Evolutionary conservation across 2,329 filamentous ascomycete species (phyloP), one percentile per base, ranked within the genome.

Genomic region (Pestalotiopsis sp.): DNA sequence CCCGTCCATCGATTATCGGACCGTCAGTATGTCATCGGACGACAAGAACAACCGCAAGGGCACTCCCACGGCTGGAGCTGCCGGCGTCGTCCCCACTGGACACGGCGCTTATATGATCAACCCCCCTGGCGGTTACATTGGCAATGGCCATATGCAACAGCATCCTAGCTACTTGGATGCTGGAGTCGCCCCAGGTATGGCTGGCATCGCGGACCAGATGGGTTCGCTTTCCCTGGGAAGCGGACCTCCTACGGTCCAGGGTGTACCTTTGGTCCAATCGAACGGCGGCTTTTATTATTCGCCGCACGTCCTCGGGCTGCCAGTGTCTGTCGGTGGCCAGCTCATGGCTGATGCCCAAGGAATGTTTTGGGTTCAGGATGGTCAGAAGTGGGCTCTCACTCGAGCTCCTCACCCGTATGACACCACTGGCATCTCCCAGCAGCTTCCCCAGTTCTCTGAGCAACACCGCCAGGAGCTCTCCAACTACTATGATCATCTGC

Each of bases 401-500:
- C 14, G 59, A 7, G 27, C 27, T n/a, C 27, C 31, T 2, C 5
- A 27, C 2, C 31, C 31, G 1, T 36, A 58, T 7, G 31, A 66
- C 13, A 6, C n/a, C 17, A 23, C 31, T 41, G 31, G 13, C 12
- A 38, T 63, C 14, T 14, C 38, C 17, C 27, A 41, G 12, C 60
- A 63, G 4, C 20, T 49, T 13, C 75, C 65, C 69, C 72, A 64
- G 38, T 72, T 27, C 71, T 75, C 76, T 74, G 68, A 72, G 73
- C 71, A 74, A 78, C 72, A 76, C 68, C 77, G 78, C 4, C 81
- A 80, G 69, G 76, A 79, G 11, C 76, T 86, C 55, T 76, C 87
- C 74, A 86, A 87, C 3, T 87, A 83, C 75, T 87, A 86, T 85
- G 82, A 85, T 69, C 86, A 84, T 39, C 78, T 82, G 63, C 84